Conservation (phyloP, 768 basidiomycete species). For the Kwoniella sp. region DNA sequence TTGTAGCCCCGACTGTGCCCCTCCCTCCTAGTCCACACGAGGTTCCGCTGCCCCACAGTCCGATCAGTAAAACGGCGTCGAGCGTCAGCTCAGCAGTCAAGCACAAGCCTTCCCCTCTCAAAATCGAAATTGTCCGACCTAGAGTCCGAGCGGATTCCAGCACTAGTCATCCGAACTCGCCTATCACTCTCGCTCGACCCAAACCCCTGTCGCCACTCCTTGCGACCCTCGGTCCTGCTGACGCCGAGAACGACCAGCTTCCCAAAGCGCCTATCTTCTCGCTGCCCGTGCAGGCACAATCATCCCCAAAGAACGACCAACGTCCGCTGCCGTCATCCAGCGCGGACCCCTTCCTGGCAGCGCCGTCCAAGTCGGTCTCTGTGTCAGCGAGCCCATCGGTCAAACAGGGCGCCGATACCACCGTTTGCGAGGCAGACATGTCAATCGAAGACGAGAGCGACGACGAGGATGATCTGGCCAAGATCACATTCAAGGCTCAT, state of each 20-base stretch:
- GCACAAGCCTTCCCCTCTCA: slow-evolving; percentile 16
- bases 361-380: not conserved
- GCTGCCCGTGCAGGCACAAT: not conserved
- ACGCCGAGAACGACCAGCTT: not conserved
- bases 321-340: not conserved
- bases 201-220: slow-evolving; percentile 24
- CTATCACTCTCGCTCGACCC: slow-evolving; percentile 11
- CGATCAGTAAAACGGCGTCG: slow-evolving; percentile 1
- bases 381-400: not conserved
- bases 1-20: slow-evolving; percentile 10
- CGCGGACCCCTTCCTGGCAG: not conserved
- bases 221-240: slow-evolving; percentile 8
- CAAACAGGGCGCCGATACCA: not conserved
- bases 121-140: slow-evolving; percentile 9
- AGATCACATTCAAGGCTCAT: not conserved
- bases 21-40: slow-evolving; percentile 19
- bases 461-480: not conserved
- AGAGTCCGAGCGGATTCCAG: slow-evolving; percentile 11
- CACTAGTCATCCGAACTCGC: slow-evolving; percentile 10
- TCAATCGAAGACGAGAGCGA: not conserved
- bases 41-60: slow-evolving; percentile 19
- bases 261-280: slow-evolving; percentile 1
- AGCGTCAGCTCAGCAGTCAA: not conserved
- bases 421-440: not conserved
- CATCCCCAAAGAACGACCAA: not conserved